These are phyloP conservation scores for Hygrocybe coccinea DNA, from an alignment of 768 basidiomycete species.

Conservation along the genomic window DNA sequence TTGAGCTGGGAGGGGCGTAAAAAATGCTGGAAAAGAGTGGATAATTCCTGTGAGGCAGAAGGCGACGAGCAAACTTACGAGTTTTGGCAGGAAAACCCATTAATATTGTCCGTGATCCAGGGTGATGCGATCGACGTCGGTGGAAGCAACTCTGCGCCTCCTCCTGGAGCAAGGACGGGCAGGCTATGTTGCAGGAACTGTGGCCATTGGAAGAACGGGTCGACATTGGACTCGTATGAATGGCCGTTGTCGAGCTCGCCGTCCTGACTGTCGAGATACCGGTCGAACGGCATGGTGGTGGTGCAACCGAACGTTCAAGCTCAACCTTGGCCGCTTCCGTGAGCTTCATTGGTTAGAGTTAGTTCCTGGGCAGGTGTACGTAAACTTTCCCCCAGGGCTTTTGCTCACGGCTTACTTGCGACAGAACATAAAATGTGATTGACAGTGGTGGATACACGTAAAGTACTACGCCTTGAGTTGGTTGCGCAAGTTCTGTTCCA, in stretches of 20 bases:
- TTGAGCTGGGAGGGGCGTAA: background rate
- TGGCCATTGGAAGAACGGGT: slow-evolving; percentile 54
- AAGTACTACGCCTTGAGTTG: slow-evolving; percentile 62
- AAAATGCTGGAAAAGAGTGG: background rate
- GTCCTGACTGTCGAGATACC: slow-evolving; percentile 31
- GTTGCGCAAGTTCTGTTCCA: slow-evolving; percentile 80
- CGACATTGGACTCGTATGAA: slow-evolving; percentile 6
- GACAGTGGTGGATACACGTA: background rate
- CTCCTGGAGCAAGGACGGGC: slow-evolving; percentile 62
- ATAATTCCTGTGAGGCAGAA: no score
- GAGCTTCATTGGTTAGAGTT: background rate
- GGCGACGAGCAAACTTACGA: slow-evolving; percentile 8
- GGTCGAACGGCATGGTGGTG: slow-evolving; percentile 31
- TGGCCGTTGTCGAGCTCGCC: slow-evolving; percentile 15
- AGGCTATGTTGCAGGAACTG: slow-evolving; percentile 55
- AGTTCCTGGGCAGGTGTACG: background rate
- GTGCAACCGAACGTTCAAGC: background rate
- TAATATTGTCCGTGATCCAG: slow-evolving; percentile 53
- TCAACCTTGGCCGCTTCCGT: background rate
- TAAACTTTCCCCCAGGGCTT: background rate
- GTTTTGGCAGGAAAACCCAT: slow-evolving; percentile 31
- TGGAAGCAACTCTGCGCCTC: slow-evolving; percentile 71
- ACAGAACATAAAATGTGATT: background rate
- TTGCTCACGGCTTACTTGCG: background rate
- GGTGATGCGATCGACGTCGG: slow-evolving; percentile 29